Evolutionary conservation across 2,329 filamentous ascomycete genomes (phyloP).

Genomic region (Aureobasidium uvarum): DNA sequence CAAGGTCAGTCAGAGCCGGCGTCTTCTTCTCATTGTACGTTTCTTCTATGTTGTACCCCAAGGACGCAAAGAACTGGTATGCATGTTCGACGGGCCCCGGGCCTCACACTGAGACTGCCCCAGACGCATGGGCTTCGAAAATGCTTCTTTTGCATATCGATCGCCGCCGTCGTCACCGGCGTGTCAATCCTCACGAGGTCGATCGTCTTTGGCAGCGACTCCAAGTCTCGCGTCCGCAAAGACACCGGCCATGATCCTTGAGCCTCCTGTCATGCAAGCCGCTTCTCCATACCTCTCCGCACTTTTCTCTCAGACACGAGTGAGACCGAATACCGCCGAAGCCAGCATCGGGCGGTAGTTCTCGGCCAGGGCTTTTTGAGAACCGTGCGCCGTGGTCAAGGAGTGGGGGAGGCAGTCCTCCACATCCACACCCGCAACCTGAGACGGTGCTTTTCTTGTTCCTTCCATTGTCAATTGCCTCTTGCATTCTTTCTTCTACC

Average conservation of each 20-base stretch:
- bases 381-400: constrained; percentile 2
- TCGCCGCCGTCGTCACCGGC: neutral
- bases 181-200: neutral
- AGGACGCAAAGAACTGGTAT: neutral
- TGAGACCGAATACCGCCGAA: constrained; percentile 17
- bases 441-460: constrained; percentile 2
- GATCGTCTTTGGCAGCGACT: neutral
- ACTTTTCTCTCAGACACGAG: neutral
- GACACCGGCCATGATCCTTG: neutral
- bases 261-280: constrained; percentile 13
- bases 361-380: constrained; percentile 6
- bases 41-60: neutral
- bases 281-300: constrained; percentile 22
- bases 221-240: neutral
- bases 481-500: neutral
- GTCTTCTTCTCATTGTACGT: neutral
- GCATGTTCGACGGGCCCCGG: neutral
- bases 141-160: constrained; percentile 20
- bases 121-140: constrained; percentile 8
- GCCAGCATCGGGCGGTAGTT: neutral
- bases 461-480: neutral
- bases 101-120: constrained; percentile 4
- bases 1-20: neutral
- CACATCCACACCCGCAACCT: neutral
- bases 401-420: constrained; percentile 21